A percentile compares a stretch with the other conserved stretches of the same genome.
Conservation (phyloP, 2,329 filamentous ascomycete genomes). For the Xylariaceae sp. region DNA sequence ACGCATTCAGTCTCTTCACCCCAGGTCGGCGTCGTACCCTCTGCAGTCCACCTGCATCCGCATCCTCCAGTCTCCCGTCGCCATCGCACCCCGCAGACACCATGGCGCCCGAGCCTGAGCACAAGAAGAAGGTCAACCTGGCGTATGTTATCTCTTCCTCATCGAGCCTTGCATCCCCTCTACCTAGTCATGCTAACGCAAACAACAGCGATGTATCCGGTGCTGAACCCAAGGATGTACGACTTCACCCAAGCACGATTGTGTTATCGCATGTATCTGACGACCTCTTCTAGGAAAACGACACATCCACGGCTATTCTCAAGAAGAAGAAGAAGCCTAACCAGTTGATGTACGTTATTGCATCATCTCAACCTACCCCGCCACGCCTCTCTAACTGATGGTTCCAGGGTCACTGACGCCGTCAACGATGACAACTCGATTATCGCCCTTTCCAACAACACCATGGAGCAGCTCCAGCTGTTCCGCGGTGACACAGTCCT, state of each 20-base stretch:
- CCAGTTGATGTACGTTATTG: constrained; percentile 70
- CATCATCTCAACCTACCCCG: neutral
- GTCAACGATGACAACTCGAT: constrained; percentile 99
- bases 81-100: constrained; percentile 36
- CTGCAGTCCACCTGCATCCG: neutral
- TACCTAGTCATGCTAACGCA: constrained; percentile 34
- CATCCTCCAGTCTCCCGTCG: neutral
- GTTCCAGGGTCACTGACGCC: constrained; percentile 85
- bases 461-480: constrained; percentile 96
- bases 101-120: constrained; percentile 67
- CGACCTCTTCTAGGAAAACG: constrained; percentile 62
- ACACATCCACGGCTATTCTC: constrained; percentile 90
- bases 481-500: constrained; percentile 98
- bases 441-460: constrained; percentile 95
- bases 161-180: neutral
- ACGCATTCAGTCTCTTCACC: neutral
- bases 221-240: constrained; percentile 77
- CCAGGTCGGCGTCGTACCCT: neutral
- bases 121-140: constrained; percentile 80
- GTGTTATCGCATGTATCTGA: constrained; percentile 22
- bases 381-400: constrained; percentile 13
- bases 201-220: constrained; percentile 74
- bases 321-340: constrained; percentile 99
- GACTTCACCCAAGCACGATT: constrained; percentile 31
- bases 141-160: constrained; percentile 51